A percentile compares a stretch with the other conserved stretches of the same genome.
phyloP scores from a whole-genome alignment of 2,329 filamentous ascomycete genomes.

The Xylaria sp. region DNA sequence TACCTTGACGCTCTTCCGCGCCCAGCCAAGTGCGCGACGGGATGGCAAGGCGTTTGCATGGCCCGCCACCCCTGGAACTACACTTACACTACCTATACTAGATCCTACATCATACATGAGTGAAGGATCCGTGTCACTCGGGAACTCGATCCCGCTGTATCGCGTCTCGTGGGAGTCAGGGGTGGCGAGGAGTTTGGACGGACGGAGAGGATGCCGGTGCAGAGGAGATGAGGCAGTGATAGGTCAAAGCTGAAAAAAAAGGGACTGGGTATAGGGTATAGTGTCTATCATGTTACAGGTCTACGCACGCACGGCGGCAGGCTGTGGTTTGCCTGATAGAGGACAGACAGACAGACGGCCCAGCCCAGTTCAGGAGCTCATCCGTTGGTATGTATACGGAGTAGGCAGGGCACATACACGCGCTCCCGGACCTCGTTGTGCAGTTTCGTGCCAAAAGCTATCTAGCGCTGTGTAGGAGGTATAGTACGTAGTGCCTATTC shows the following conservation, averaged over 20 bases:
- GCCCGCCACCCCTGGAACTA: slow-evolving; percentile 2
- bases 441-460: neutral
- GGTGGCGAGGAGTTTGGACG: slow-evolving; percentile 8
- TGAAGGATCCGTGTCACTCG: slow-evolving; percentile 19
- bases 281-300: slow-evolving; percentile 16
- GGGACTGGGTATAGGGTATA: neutral
- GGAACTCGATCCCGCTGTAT: slow-evolving; percentile 27
- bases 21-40: slow-evolving; percentile 4
- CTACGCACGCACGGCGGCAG: neutral
- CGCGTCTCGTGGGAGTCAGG: slow-evolving; percentile 18
- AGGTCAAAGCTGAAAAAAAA: neutral
- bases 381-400: neutral
- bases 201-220: neutral
- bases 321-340: neutral
- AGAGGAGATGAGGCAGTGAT: neutral
- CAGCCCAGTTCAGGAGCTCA: neutral
- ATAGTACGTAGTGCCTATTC: neutral
- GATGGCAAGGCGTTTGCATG: slow-evolving; percentile 15
- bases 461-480: neutral
- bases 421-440: neutral
- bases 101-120: neutral
- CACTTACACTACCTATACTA: too few species aligned
- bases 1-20: neutral
- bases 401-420: neutral
- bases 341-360: too few species aligned